Evolutionary conservation across 768 basidiomycete genomes (phyloP).

Genomic region (Leccinum truebloodii): DNA sequence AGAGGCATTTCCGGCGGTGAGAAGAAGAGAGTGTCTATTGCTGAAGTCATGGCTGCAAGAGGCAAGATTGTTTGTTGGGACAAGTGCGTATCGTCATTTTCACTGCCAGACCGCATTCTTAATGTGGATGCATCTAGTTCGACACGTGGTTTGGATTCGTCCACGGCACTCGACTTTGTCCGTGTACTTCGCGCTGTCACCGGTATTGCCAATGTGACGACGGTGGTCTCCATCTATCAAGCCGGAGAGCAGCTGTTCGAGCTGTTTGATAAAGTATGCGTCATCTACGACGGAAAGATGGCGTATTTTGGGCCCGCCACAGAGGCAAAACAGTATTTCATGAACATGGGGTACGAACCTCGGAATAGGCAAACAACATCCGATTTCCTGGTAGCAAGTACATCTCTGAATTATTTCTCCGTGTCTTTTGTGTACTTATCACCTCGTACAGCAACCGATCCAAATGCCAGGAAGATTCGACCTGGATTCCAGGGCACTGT

Average conservation of each 20-base stretch:
- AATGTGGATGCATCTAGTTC: no score
- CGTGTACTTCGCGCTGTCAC: no score
- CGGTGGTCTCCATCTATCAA: slow-evolving; percentile 38
- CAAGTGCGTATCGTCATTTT: no score
- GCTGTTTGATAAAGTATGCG: slow-evolving; percentile 55
- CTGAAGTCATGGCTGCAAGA: no score
- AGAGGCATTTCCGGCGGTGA: no score
- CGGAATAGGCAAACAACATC: slow-evolving; percentile 58
- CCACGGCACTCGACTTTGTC: no score
- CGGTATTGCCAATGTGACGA: no score
- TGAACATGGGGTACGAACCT: slow-evolving; percentile 42
- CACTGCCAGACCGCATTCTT: no score
- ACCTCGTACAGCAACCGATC: slow-evolving; percentile 49
- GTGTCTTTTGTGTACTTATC: background rate
- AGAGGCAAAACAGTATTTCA: slow-evolving; percentile 8
- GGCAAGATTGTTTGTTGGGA: no score
- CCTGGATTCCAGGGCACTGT: slow-evolving; percentile 38
- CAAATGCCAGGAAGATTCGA: slow-evolving; percentile 54
- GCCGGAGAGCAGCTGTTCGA: slow-evolving; percentile 68
- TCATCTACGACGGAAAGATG: slow-evolving; percentile 13
- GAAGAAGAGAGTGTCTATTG: no score
- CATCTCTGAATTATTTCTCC: slow-evolving; percentile 31
- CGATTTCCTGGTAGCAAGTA: slow-evolving; percentile 55
- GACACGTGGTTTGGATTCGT: no score
- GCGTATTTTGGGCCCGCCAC: slow-evolving; percentile 8